Evolutionary conservation across 2,329 filamentous ascomycete genomes (phyloP).

Genomic region (Chrysoporthe austroafricana): DNA sequence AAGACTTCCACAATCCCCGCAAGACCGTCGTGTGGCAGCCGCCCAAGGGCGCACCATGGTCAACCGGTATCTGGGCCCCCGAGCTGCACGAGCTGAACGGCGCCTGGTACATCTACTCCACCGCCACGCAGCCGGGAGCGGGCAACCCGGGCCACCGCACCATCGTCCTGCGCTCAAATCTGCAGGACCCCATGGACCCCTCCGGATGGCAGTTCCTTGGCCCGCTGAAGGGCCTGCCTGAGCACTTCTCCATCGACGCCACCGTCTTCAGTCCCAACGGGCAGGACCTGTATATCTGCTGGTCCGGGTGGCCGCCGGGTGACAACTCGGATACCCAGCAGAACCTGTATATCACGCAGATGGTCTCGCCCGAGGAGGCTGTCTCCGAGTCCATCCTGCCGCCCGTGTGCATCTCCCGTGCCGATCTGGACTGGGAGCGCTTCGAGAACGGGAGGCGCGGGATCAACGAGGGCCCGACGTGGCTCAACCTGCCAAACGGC

Average conservation of each 20-base stretch:
- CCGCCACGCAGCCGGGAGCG: slow-evolving; percentile 18
- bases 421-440: slow-evolving; percentile 30
- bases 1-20: slow-evolving; percentile 36
- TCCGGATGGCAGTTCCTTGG: slow-evolving; percentile 31
- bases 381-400: slow-evolving; percentile 21
- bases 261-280: slow-evolving; percentile 27
- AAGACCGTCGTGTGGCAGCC: slow-evolving; percentile 30
- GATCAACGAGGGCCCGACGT: slow-evolving; percentile 32
- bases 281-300: slow-evolving; percentile 30
- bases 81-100: slow-evolving; percentile 43
- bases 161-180: slow-evolving; percentile 19
- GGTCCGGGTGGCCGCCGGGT: slow-evolving; percentile 32
- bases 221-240: slow-evolving; percentile 30
- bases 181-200: slow-evolving; percentile 27
- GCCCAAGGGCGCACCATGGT: slow-evolving; percentile 20
- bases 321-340: slow-evolving; percentile 31
- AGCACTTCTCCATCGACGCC: slow-evolving; percentile 33
- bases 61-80: slow-evolving; percentile 50
- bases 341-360: slow-evolving; percentile 31
- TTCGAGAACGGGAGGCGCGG: slow-evolving; percentile 30
- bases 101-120: slow-evolving; percentile 26
- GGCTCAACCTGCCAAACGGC: slow-evolving; percentile 29
- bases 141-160: slow-evolving; percentile 28
- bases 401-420: slow-evolving; percentile 29
- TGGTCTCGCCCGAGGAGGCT: slow-evolving; percentile 31